Conservation (phyloP, 1,139 yeast species). For the Debaryomyces robertsiae region DNA sequence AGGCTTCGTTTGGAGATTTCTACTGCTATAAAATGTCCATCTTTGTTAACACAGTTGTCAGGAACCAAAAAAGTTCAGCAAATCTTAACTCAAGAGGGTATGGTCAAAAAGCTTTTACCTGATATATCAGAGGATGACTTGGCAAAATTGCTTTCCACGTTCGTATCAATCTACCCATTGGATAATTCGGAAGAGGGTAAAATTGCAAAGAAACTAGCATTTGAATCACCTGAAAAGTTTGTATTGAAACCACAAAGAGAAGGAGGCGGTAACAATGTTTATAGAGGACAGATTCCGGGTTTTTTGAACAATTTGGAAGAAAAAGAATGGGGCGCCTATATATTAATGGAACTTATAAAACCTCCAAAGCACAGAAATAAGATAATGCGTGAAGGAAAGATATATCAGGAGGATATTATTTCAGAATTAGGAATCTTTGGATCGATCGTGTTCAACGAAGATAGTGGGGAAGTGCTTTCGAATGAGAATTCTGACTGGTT, state of each 20-base stretch:
- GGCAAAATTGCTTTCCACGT: slow-evolving; percentile 54
- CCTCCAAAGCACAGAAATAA: slow-evolving; percentile 71
- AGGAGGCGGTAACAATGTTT: slow-evolving; percentile 92
- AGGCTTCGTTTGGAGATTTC: slow-evolving; percentile 72
- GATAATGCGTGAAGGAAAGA: slow-evolving; percentile 66
- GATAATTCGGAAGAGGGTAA: slow-evolving; percentile 69
- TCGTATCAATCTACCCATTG: slow-evolving; percentile 84
- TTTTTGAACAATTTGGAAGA: slow-evolving; percentile 66
- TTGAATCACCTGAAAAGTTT: slow-evolving; percentile 64
- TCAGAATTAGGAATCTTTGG: slow-evolving; percentile 95
- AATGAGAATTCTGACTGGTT: slow-evolving; percentile 83
- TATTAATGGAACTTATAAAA: slow-evolving; percentile 87
- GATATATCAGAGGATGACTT: slow-evolving; percentile 26
- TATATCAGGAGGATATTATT: slow-evolving; percentile 68
- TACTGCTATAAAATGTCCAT: slow-evolving; percentile 87
- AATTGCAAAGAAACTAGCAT: slow-evolving; percentile 66
- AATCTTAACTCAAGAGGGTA: slow-evolving; percentile 60
- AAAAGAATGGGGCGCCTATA: slow-evolving; percentile 84
- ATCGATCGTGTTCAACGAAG: slow-evolving; percentile 70
- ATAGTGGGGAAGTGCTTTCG: slow-evolving; percentile 52
- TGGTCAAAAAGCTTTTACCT: slow-evolving; percentile 51
- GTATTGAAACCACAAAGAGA: slow-evolving; percentile 97
- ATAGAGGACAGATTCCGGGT: slow-evolving; percentile 77
- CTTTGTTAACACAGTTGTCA: slow-evolving; percentile 81
- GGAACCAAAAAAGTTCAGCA: slow-evolving; percentile 96